Conservation (phyloP, 2,329 filamentous ascomycete species). For the Ophiostoma novo-ulmi region DNA sequence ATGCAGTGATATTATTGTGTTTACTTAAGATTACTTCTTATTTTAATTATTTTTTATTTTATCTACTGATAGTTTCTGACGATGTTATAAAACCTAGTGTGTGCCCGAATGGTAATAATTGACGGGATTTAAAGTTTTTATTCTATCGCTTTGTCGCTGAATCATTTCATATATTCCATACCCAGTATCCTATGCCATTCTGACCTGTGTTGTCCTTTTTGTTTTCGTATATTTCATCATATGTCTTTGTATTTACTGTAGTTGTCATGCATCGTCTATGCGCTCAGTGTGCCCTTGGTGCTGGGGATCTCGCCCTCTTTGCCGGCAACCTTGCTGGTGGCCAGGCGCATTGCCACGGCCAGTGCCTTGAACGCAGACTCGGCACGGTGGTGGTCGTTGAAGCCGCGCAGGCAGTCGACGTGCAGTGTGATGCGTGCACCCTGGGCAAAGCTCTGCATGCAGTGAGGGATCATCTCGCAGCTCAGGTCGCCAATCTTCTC, state of each 20-base stretch:
- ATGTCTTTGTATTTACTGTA: not conserved
- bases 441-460: constrained; percentile 88
- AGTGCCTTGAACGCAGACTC: constrained; percentile 97
- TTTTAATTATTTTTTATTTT: not conserved
- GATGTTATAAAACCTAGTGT: not conserved
- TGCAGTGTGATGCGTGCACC: constrained; percentile 88
- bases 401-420: constrained; percentile 83
- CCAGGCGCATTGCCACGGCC: constrained; percentile 75
- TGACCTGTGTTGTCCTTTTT: constrained; percentile 22
- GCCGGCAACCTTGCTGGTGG: constrained; percentile 67
- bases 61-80: not conserved
- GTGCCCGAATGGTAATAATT: not conserved
- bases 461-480: constrained; percentile 96
- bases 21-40: not conserved
- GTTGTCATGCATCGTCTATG: constrained; percentile 34
- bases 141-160: not conserved
- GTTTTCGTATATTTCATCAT: constrained; percentile 12
- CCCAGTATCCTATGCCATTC: not conserved
- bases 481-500: constrained; percentile 93
- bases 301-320: constrained; percentile 90
- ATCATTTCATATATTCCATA: not conserved
- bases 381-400: constrained; percentile 93
- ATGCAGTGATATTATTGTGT: not conserved
- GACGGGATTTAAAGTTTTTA: not conserved
- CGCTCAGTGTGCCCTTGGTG: constrained; percentile 84